A percentile compares a stretch with the other conserved stretches of the same genome.
Evolutionary conservation across 345 rosid genomes (phyloP).

Genomic region (Acer yangbiense): DNA sequence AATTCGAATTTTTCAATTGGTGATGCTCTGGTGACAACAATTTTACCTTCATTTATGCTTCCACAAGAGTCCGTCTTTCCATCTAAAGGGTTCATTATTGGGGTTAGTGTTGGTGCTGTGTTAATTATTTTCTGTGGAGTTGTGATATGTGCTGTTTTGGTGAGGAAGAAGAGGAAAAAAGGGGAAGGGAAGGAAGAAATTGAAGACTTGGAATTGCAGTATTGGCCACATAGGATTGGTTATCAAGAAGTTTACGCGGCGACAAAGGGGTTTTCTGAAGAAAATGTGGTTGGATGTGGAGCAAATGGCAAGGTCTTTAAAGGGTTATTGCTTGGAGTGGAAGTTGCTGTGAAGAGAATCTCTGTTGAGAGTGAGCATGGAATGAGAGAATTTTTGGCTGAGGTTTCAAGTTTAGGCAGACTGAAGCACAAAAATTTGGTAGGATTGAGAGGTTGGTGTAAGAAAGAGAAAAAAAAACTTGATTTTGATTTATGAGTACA

Average conservation of each 20-base stretch:
- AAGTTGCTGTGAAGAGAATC: constrained; percentile 30
- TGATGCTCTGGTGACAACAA: constrained; percentile 28
- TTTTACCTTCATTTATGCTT: constrained; percentile 38
- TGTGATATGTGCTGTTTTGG: constrained; percentile 9
- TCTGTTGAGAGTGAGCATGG: constrained; percentile 25
- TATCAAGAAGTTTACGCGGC: constrained; percentile 27
- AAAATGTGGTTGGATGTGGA: constrained; percentile 38
- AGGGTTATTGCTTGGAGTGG: constrained; percentile 25
- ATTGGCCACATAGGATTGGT: constrained; percentile 37
- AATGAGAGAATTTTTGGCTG: constrained; percentile 32
- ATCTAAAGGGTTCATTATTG: constrained; percentile 37
- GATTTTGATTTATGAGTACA: constrained; percentile 34
- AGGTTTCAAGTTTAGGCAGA: constrained; percentile 35
- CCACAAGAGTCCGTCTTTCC: constrained; percentile 17
- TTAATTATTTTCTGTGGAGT: constrained; percentile 10
- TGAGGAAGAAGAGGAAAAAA: constrained; percentile 17
- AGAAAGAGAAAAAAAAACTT: constrained; percentile 28
- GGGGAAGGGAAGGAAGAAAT: constrained; percentile 21
- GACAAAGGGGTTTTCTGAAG: constrained; percentile 33
- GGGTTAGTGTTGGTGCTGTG: constrained; percentile 23
- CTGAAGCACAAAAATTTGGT: constrained; percentile 37
- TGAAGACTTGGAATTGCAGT: constrained; percentile 45
- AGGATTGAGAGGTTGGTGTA: constrained; percentile 33
- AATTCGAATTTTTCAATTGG: constrained; percentile 27
- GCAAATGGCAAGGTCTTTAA: constrained; percentile 41